Evolutionary conservation across 495 filamentous ascomycete genomes (phyloP).

Genomic region (Aspergillus bertholletiae): DNA sequence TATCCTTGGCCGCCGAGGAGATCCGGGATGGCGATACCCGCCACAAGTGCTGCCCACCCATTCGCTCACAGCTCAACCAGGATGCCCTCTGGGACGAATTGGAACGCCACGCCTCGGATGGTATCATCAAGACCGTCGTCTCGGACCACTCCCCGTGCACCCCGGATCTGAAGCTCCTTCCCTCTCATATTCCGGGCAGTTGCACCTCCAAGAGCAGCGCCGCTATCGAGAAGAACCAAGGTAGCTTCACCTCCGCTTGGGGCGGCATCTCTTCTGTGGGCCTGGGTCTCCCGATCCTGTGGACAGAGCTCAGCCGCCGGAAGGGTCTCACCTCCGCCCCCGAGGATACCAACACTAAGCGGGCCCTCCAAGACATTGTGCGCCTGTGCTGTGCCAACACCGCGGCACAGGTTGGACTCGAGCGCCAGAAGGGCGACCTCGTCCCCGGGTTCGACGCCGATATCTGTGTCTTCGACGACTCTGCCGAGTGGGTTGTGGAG

Average conservation of each 20-base stretch:
- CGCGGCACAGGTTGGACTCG: constrained; percentile 85
- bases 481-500: constrained; percentile 69
- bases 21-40: constrained; percentile 87
- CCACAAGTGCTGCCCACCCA: constrained; percentile 97
- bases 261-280: constrained; percentile 94
- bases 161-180: constrained; percentile 86
- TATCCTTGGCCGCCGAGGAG: constrained; percentile 83
- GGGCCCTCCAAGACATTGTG: constrained; percentile 69
- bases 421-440: constrained; percentile 76
- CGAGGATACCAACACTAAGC: constrained; percentile 37
- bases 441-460: constrained; percentile 87
- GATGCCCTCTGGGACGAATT: constrained; percentile 87
- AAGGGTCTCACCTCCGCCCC: constrained; percentile 38
- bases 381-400: constrained; percentile 84
- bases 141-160: constrained; percentile 97
- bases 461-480: constrained; percentile 87
- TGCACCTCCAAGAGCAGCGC: constrained; percentile 22
- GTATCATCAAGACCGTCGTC: constrained; percentile 91
- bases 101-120: constrained; percentile 54
- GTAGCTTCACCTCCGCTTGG: constrained; percentile 95
- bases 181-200: constrained; percentile 54
- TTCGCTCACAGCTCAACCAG: constrained; percentile 79
- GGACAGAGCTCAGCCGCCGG: constrained; percentile 70
- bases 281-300: constrained; percentile 84
- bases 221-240: constrained; percentile 37